Percentiles rank a stretch among this genome's conserved stretches.
Evolutionary conservation across 805 yeast species (phyloP).

Genomic region (Isabelozyma rhagii): DNA sequence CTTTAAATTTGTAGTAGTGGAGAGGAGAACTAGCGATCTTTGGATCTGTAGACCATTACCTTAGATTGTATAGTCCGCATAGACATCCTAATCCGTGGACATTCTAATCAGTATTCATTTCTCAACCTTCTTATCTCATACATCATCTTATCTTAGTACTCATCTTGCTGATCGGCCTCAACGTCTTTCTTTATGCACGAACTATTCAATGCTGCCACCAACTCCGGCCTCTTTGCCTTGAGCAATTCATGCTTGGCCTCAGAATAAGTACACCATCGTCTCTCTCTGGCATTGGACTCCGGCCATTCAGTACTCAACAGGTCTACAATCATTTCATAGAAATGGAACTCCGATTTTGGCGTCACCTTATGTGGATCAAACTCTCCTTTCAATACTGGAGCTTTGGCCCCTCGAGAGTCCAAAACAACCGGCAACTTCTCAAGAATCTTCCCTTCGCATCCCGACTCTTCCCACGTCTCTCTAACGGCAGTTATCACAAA

Average conservation of each 20-base stretch:
- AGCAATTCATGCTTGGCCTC: constrained; percentile 63
- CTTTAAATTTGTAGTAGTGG: too few species aligned
- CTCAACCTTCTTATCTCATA: too few species aligned
- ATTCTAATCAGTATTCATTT: too few species aligned
- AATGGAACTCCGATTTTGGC: constrained; percentile 84
- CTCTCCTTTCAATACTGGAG: constrained; percentile 32
- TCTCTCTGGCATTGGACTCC: constrained; percentile 55
- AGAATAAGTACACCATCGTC: constrained; percentile 72
- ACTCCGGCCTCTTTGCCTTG: constrained; percentile 61
- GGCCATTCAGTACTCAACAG: constrained; percentile 70
- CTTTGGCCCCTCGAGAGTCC: constrained; percentile 47
- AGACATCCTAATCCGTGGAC: too few species aligned
- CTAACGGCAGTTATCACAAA: constrained; percentile 59
- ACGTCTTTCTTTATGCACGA: constrained; percentile 47
- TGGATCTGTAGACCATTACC: too few species aligned
- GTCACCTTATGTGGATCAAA: constrained; percentile 39
- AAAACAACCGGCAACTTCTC: constrained; percentile 60
- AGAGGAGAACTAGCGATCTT: too few species aligned
- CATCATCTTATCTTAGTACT: constrained; percentile 2
- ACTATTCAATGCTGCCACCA: constrained; percentile 58
- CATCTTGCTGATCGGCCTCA: constrained; percentile 3
- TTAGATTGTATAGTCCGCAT: too few species aligned
- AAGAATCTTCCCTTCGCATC: constrained; percentile 66
- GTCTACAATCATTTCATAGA: constrained; percentile 70
- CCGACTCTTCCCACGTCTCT: constrained; percentile 99